phyloP scores from a whole-genome alignment of 495 filamentous ascomycete species.

The Cercophora newfieldiana region DNA sequence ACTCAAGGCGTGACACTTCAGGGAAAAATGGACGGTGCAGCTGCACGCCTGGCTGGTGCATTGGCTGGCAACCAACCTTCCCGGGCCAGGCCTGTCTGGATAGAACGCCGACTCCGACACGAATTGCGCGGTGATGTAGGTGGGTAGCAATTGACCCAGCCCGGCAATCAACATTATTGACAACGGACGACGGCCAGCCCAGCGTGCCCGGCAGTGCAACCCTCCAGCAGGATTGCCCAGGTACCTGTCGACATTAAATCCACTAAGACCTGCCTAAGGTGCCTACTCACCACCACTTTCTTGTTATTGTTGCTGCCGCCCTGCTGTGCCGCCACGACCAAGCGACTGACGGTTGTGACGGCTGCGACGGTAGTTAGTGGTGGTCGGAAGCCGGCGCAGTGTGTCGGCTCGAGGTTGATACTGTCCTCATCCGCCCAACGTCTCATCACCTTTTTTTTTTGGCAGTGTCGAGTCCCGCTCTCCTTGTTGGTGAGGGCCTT shows the following conservation, averaged over 20 bases:
- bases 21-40: constrained; percentile 31
- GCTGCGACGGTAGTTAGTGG: too few relatives aligned
- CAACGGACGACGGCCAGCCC: not conserved
- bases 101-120: not conserved
- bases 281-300: not conserved
- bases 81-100: constrained; percentile 10
- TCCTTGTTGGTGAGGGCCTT: not conserved
- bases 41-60: constrained; percentile 31
- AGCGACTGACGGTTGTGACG: not conserved
- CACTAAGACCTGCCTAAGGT: not conserved
- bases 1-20: constrained; percentile 38
- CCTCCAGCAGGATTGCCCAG: not conserved
- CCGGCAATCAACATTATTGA: not conserved
- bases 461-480: not conserved
- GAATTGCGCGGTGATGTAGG: not conserved
- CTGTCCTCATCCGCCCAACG: not conserved
- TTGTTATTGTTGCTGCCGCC: not conserved
- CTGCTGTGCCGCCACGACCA: not conserved
- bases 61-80: constrained; percentile 16
- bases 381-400: not conserved
- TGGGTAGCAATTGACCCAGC: not conserved
- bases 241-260: not conserved
- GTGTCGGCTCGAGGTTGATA: not conserved
- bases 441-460: not conserved
- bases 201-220: not conserved